A percentile compares a stretch with the other conserved stretches of the same genome.
phyloP scores from a whole-genome alignment of 768 basidiomycete species.

The Pleurotus pulmonarius region DNA sequence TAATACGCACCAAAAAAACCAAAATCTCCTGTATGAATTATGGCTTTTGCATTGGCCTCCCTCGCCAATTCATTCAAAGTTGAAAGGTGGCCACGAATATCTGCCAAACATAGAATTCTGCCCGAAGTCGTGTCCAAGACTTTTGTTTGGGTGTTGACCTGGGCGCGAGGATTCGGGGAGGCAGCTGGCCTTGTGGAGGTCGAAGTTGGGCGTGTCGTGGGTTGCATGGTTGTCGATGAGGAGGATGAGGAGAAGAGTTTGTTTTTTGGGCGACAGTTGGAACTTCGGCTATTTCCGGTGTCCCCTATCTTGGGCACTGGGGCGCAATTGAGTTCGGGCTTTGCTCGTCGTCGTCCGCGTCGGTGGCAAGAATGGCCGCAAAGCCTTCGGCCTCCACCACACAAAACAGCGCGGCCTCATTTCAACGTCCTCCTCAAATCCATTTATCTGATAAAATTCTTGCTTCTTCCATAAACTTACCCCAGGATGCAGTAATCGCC shows the following conservation, averaged over 20 bases:
- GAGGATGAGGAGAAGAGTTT: constrained; percentile 20
- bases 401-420: neutral
- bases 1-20: constrained; percentile 82
- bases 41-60: constrained; percentile 84
- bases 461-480: constrained; percentile 43
- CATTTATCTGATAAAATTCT: constrained; percentile 34
- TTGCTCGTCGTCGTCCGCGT: too few relatives aligned
- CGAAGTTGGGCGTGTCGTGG: constrained; percentile 54
- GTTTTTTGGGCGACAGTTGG: neutral
- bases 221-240: constrained; percentile 36
- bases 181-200: constrained; percentile 55
- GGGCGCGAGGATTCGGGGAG: constrained; percentile 49
- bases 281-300: constrained; percentile 1
- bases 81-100: constrained; percentile 85
- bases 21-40: constrained; percentile 98
- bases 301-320: neutral
- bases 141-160: constrained; percentile 74
- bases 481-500: constrained; percentile 35
- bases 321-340: too few relatives aligned
- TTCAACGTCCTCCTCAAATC: constrained; percentile 1
- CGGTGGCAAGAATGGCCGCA: neutral
- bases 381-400: neutral
- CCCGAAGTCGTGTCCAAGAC: constrained; percentile 77
- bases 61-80: constrained; percentile 87
- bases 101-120: constrained; percentile 91